Evolutionary conservation across 495 filamentous ascomycete species (phyloP).

Genomic region (Penicillium arizonense): DNA sequence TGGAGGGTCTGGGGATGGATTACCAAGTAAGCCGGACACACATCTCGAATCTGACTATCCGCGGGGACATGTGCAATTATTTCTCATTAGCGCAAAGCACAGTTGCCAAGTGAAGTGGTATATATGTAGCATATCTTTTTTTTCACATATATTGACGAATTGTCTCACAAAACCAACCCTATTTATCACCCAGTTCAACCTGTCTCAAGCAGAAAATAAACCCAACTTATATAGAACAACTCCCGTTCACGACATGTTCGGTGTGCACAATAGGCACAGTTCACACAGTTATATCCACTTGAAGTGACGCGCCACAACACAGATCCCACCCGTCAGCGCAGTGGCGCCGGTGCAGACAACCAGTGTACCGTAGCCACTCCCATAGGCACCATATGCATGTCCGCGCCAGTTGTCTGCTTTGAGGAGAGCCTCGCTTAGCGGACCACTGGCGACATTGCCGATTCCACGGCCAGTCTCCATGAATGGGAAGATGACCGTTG

Average conservation of each 20-base stretch:
- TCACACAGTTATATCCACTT: slow-evolving; percentile 14
- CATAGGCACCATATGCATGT: slow-evolving; percentile 29
- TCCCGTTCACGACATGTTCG: not conserved
- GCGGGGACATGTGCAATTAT: not conserved
- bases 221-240: not conserved
- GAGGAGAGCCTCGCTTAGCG: slow-evolving; percentile 42
- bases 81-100: not conserved
- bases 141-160: not conserved
- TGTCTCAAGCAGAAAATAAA: not conserved
- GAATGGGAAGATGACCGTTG: slow-evolving; percentile 56
- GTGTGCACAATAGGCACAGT: not conserved
- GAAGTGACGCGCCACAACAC: slow-evolving; percentile 21
- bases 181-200: not conserved
- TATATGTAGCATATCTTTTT: not conserved
- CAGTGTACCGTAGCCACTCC: slow-evolving; percentile 36
- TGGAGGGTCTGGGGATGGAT: slow-evolving; percentile 24
- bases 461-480: slow-evolving; percentile 60
- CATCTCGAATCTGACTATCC: not conserved
- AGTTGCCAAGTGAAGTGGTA: not conserved
- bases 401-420: slow-evolving; percentile 15
- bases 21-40: slow-evolving; percentile 12
- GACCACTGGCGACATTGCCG: slow-evolving; percentile 57
- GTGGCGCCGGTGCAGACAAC: slow-evolving; percentile 43
- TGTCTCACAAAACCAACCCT: not conserved
- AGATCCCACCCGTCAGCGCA: slow-evolving; percentile 35